These are phyloP conservation scores for Polytolypa hystricis DNA, from an alignment of 2,329 filamentous ascomycete species.

Conservation along the genomic window DNA sequence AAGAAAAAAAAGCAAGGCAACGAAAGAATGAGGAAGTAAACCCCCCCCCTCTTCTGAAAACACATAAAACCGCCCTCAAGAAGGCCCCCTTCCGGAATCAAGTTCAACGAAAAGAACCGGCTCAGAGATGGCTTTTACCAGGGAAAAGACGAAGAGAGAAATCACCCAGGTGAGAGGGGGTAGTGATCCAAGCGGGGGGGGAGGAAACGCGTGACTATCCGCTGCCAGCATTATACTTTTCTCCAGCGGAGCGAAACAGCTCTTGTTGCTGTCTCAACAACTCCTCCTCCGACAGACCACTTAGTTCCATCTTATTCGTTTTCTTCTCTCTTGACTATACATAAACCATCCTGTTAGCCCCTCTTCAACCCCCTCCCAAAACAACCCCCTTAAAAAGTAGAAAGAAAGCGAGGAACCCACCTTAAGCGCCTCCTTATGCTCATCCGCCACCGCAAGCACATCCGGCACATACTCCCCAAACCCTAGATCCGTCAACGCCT, in stretches of 20 bases:
- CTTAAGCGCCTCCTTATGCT: slow-evolving; percentile 89
- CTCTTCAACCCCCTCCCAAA: neutral
- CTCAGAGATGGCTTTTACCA: too few species aligned
- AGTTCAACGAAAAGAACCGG: too few species aligned
- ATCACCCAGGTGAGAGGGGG: too few species aligned
- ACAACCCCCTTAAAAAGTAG: slow-evolving; percentile 2
- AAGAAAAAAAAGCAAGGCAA: too few species aligned
- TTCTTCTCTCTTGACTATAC: slow-evolving; percentile 84
- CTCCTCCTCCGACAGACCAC: slow-evolving; percentile 83
- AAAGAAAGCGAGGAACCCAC: slow-evolving; percentile 41
- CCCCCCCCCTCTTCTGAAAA: too few species aligned
- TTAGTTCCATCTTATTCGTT: slow-evolving; percentile 91
- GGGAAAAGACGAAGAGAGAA: too few species aligned
- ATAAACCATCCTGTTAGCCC: slow-evolving; percentile 11
- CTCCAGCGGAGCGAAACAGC: slow-evolving; percentile 71
- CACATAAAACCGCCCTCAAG: too few species aligned
- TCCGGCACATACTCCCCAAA: slow-evolving; percentile 87
- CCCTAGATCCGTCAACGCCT: slow-evolving; percentile 81
- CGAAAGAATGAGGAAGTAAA: too few species aligned
- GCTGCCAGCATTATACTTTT: slow-evolving; percentile 50
- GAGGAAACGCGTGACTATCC: too few species aligned
- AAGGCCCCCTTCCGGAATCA: too few species aligned
- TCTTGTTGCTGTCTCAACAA: slow-evolving; percentile 81
- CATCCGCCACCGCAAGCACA: slow-evolving; percentile 72
- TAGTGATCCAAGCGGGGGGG: too few species aligned